phyloP scores from a whole-genome alignment of 345 rosid species.

The Eucalyptus tenuipes region DNA sequence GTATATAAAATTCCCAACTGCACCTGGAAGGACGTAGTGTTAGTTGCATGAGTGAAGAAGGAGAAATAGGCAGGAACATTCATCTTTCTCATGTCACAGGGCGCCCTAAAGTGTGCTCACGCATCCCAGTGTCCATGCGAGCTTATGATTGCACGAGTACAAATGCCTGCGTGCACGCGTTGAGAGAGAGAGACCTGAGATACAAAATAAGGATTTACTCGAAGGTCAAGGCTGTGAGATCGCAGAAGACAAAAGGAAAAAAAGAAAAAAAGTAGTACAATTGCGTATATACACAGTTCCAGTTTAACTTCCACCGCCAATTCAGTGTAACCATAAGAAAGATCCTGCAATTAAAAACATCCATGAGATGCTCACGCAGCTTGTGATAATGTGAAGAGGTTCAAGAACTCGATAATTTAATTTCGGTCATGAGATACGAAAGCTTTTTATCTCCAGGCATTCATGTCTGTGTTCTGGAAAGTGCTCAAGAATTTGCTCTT shows the following conservation, averaged over 20 bases:
- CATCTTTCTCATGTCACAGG: not conserved
- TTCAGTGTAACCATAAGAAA: slow-evolving; percentile 47
- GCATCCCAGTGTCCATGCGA: not conserved
- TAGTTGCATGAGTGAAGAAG: no score
- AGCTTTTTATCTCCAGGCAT: slow-evolving; percentile 24
- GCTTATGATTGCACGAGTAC: not conserved
- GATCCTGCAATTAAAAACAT: not conserved
- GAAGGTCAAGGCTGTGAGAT: slow-evolving; percentile 32
- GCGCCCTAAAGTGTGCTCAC: not conserved
- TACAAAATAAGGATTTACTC: slow-evolving; percentile 23
- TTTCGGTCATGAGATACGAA: slow-evolving; percentile 17
- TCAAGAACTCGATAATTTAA: not conserved
- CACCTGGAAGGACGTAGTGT: accelerated
- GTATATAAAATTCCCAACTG: not conserved
- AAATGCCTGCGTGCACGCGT: not conserved
- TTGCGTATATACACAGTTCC: slow-evolving; percentile 50
- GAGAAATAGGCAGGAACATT: not conserved
- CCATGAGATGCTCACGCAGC: not conserved
- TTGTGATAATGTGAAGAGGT: not conserved
- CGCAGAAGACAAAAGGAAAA: slow-evolving; percentile 19
- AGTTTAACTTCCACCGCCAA: slow-evolving; percentile 54
- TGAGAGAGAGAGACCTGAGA: not conserved
- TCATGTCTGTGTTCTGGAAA: slow-evolving; percentile 68
- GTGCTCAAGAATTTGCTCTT: slow-evolving; percentile 6
- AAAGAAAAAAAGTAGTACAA: slow-evolving; percentile 35